phyloP scores from a whole-genome alignment of 2,329 filamentous ascomycete genomes.

The Penicillium sp. region DNA sequence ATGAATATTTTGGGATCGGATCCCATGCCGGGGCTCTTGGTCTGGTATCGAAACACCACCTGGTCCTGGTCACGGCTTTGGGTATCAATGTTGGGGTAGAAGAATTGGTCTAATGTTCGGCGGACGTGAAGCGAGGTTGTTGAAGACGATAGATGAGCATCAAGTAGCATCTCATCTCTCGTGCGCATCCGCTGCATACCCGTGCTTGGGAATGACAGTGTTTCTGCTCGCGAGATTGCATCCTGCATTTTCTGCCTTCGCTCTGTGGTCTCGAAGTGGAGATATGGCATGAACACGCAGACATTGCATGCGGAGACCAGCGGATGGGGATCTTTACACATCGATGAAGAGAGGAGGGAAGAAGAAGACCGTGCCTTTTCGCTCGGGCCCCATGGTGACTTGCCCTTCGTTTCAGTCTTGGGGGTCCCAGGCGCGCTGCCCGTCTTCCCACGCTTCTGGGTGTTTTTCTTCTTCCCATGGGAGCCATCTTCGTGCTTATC shows the following conservation, averaged over 20 bases:
- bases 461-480: conserved; percentile 30
- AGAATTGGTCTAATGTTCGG: conserved; percentile 66
- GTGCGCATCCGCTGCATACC: conserved; percentile 33
- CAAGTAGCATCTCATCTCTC: conserved; percentile 39
- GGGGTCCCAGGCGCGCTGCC: conserved; percentile 23
- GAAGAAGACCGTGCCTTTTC: conserved; percentile 20
- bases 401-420: conserved; percentile 29
- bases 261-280: conserved; percentile 65
- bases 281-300: conserved; percentile 61
- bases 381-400: conserved; percentile 38
- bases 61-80: conserved; percentile 62
- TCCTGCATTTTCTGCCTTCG: conserved; percentile 59
- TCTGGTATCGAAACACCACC: conserved; percentile 64
- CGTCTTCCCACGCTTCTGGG: conserved; percentile 30
- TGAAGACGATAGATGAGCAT: conserved; percentile 40
- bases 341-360: conserved; percentile 36
- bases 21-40: conserved; percentile 36
- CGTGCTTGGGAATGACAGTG: conserved; percentile 18
- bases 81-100: conserved; percentile 64
- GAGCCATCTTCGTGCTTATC: conserved; percentile 29
- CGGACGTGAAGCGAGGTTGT: conserved; percentile 54
- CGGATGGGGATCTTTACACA: conserved; percentile 32
- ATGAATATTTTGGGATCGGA: conserved; percentile 63
- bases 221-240: conserved; percentile 48
- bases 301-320: conserved; percentile 28